Base-by-base conservation (phyloP, 768 basidiomycete genomes). In the Leccinum pellstonianum region DNA sequence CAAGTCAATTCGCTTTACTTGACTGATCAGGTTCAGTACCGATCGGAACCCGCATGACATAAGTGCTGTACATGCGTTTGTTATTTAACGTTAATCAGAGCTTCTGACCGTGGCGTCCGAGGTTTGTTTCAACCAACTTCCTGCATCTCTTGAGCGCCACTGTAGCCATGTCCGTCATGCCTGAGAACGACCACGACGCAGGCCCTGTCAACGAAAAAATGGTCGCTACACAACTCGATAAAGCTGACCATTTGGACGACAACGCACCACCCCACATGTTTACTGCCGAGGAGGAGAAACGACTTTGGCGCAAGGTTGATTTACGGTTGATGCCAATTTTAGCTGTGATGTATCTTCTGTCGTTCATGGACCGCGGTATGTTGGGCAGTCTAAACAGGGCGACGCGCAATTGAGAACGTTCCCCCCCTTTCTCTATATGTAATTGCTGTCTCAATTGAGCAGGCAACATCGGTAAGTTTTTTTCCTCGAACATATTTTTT, bases 301-400 rank as follows among this genome's bases (percentile, higher is more conserved):
- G 67, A 52, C 70, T 88, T 54, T 84, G 84, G 76, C 70, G 80
- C 57, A 87, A 85, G 72, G 76, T 88, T 27, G 86, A 88, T 61
- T 38, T 78, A 7, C 75, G 83, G 53, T 73, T 86, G 46, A 79
- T 86, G 78, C 83, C 85, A 1, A 84, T 85, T 19, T 70, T 88
- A 25, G 73, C 80, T 3, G 59, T 85, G 49, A 82, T 88, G 77
- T 87, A 87, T 65, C 73, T 89, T 50, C 68, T 86, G 25, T 83
- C 83, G 4, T 88, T 87, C 70, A 73, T 87, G 69, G 87, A 89
- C 67, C 75, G 86, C 77, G 83, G 84, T 80, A 52, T 23, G 77
- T 66, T 9, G 12, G 37, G 11, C 27, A 15, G 12, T 51, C 21
- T 27, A 12, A 31, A 25, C 21, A n/a, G 2, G 8, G 6, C n/a